These are phyloP conservation scores for Daldinia sp. DNA, from an alignment of 2,329 filamentous ascomycete genomes.

Conservation along the genomic window DNA sequence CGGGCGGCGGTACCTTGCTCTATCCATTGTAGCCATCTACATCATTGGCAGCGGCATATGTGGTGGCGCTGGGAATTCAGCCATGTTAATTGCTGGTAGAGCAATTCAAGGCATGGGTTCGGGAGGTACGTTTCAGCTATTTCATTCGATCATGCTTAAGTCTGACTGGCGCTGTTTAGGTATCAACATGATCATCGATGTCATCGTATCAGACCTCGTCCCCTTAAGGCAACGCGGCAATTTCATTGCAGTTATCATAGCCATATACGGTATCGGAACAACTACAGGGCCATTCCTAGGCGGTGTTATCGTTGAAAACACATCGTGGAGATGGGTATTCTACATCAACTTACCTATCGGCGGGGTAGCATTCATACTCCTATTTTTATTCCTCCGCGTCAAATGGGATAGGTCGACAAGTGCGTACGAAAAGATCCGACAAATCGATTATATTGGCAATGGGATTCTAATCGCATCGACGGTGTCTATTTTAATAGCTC, in stretches of 20 bases:
- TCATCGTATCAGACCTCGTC: conserved; percentile 63
- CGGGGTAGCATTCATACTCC: conserved; percentile 47
- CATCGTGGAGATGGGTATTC: conserved; percentile 48
- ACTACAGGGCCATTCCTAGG: conserved; percentile 42
- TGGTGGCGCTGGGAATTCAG: conserved; percentile 55
- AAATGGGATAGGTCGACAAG: conserved; percentile 42
- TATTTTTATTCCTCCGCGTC: conserved; percentile 54
- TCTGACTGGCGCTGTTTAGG: conserved; percentile 15
- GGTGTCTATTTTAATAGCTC: conserved; percentile 54
- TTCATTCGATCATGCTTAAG: background rate
- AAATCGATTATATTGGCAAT: conserved; percentile 56
- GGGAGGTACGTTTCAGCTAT: conserved; percentile 22
- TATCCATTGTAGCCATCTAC: conserved; percentile 57
- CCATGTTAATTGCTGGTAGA: conserved; percentile 57
- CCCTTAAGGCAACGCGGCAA: conserved; percentile 60
- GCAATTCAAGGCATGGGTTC: conserved; percentile 58
- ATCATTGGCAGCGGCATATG: conserved; percentile 60
- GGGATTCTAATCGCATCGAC: conserved; percentile 52
- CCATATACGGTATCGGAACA: conserved; percentile 41
- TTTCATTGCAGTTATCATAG: conserved; percentile 51
- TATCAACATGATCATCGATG: conserved; percentile 57
- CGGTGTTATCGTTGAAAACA: conserved; percentile 40
- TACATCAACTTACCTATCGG: conserved; percentile 52
- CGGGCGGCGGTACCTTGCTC: conserved; percentile 56
- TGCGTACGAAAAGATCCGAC: conserved; percentile 39